Conservation (phyloP, 441 rosid genomes). For the Croton setiger region DNA sequence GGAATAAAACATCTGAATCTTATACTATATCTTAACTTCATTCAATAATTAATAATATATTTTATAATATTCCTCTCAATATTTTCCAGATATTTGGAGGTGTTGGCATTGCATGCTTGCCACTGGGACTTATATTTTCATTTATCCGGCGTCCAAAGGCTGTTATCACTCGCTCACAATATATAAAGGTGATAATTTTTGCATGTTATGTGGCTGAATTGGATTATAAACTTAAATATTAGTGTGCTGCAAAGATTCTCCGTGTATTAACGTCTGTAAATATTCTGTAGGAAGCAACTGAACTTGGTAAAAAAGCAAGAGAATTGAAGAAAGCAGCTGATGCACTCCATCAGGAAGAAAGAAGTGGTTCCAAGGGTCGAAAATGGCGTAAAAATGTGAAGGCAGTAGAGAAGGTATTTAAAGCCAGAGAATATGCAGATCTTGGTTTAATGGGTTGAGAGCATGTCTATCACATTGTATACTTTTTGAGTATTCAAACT, state of each 20-base stretch:
- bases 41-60: conserved; percentile 6
- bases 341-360: conserved; percentile 93
- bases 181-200: conserved; percentile 65
- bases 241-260: neutral
- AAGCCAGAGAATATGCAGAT: conserved; percentile 1
- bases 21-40: neutral
- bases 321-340: conserved; percentile 95
- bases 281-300: conserved; percentile 86
- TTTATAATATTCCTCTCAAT: conserved; percentile 11
- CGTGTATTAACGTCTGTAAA: conserved; percentile 11
- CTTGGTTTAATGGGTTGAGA: conserved; percentile 6
- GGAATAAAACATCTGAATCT: neutral
- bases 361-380: conserved; percentile 88
- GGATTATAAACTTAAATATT: neutral
- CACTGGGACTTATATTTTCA: conserved; percentile 88
- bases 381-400: conserved; percentile 98
- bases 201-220: conserved; percentile 4
- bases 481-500: neutral
- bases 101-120: conserved; percentile 93
- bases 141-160: conserved; percentile 96
- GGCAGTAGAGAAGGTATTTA: conserved; percentile 79
- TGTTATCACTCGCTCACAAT: conserved; percentile 94
- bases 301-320: conserved; percentile 93
- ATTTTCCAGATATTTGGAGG: conserved; percentile 89
- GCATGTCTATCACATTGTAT: conserved; percentile 1